phyloP scores from a whole-genome alignment of 176 grass and related monocot species.

The Avena insularis region DNA sequence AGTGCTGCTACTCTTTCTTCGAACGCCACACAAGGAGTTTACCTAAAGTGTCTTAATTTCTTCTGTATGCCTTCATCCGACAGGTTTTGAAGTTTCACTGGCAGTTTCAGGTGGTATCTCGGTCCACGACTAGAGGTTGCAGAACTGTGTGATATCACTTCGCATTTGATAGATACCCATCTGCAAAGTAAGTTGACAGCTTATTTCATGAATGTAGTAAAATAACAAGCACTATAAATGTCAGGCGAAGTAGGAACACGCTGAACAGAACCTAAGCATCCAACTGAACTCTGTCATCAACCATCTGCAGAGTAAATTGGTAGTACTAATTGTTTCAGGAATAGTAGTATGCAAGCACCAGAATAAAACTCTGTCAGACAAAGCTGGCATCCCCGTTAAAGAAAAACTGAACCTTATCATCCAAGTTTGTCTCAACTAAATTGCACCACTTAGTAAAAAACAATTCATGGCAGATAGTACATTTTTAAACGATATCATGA shows the following conservation, averaged over 20 bases:
- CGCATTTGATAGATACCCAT: neutral
- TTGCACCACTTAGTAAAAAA: neutral
- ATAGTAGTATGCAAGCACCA: neutral
- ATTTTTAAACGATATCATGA: constrained; percentile 36
- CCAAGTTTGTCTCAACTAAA: neutral
- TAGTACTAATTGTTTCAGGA: neutral
- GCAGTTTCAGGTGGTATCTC: neutral
- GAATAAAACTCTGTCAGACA: neutral
- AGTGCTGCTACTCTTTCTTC: neutral
- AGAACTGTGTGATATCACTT: neutral
- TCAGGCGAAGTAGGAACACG: neutral
- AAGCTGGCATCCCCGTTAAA: neutral
- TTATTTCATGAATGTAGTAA: neutral
- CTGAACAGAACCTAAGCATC: neutral
- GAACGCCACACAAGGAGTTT: neutral
- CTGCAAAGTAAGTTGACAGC: constrained; percentile 12
- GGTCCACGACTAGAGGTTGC: neutral
- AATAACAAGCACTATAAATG: neutral
- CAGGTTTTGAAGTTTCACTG: neutral
- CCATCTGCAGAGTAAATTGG: constrained; percentile 27
- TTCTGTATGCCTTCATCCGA: neutral
- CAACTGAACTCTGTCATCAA: too few species aligned
- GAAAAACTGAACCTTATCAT: neutral
- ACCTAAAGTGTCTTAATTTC: neutral
- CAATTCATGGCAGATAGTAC: neutral